Conservation (phyloP, 73 alveolate species). For the Paramecium bursaria region DNA sequence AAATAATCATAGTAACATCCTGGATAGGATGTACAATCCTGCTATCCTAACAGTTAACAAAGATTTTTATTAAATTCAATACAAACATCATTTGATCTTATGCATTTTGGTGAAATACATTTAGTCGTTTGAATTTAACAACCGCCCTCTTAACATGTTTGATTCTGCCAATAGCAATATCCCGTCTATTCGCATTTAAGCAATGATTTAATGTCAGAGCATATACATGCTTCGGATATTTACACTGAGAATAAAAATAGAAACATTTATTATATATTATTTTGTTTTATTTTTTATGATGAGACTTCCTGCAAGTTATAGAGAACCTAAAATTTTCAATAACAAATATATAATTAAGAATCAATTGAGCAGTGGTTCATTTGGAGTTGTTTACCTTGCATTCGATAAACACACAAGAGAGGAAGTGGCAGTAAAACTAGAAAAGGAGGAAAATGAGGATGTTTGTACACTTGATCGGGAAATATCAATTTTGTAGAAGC, state of each 20-base stretch:
- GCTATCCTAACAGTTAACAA: neutral
- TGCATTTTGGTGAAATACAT: neutral
- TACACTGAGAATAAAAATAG: neutral
- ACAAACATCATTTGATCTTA: neutral
- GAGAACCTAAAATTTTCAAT: constrained; percentile 67
- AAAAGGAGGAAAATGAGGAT: constrained; percentile 71
- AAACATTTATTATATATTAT: no score
- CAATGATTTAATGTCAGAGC: neutral
- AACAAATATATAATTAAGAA: constrained; percentile 67
- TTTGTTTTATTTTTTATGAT: constrained; percentile 7
- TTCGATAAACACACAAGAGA: constrained; percentile 71
- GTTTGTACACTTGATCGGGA: constrained; percentile 65
- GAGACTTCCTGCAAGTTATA: constrained; percentile 59
- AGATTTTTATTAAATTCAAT: no score
- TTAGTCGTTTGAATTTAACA: neutral
- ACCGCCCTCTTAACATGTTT: neutral
- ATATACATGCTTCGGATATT: neutral
- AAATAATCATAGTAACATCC: neutral
- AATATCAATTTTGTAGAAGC: constrained; percentile 50
- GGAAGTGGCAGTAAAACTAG: constrained; percentile 68
- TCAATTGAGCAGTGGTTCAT: constrained; percentile 90
- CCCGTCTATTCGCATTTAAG: neutral
- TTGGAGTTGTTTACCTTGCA: constrained; percentile 87
- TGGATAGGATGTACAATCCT: neutral
- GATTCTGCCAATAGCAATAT: neutral